Conservation (phyloP, 2,329 filamentous ascomycete genomes). For the Tolypocladium sp. region DNA sequence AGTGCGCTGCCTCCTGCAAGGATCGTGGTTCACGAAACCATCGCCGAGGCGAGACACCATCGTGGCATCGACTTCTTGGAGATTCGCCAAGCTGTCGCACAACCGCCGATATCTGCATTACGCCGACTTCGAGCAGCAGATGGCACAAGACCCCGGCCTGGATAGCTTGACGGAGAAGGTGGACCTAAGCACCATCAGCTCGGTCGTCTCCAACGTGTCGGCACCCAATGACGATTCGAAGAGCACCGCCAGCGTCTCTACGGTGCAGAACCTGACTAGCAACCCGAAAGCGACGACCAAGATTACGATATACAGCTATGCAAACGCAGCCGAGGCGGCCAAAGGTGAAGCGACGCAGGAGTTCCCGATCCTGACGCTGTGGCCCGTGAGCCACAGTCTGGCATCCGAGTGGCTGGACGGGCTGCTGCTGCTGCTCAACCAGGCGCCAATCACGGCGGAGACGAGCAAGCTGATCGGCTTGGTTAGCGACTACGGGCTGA, state of each 20-base stretch:
- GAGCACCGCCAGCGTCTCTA: constrained; percentile 33
- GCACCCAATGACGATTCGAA: constrained; percentile 45
- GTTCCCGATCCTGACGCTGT: constrained; percentile 68
- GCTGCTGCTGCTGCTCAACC: constrained; percentile 86
- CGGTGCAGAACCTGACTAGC: constrained; percentile 25
- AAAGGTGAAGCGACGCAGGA: constrained; percentile 42
- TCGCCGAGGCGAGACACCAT: constrained; percentile 27
- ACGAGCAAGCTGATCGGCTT: constrained; percentile 83
- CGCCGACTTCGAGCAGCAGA: constrained; percentile 66
- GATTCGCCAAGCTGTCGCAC: constrained; percentile 81
- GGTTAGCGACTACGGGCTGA: constrained; percentile 83
- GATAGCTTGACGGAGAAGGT: constrained; percentile 72
- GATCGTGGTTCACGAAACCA: constrained; percentile 71
- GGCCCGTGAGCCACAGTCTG: constrained; percentile 69
- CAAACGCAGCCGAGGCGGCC: constrained; percentile 28
- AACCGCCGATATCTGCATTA: constrained; percentile 88
- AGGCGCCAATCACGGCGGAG: constrained; percentile 93
- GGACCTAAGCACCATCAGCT: constrained; percentile 80
- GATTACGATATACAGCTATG: constrained; percentile 81
- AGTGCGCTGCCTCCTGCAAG: constrained; percentile 78
- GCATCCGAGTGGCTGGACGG: constrained; percentile 97
- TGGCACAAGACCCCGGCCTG: constrained; percentile 56
- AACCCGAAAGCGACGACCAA: constrained; percentile 56
- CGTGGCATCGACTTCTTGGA: constrained; percentile 53
- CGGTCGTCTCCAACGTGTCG: constrained; percentile 87